phyloP scores from a whole-genome alignment of 257 asterid genomes.

The Solanum dulcamara region DNA sequence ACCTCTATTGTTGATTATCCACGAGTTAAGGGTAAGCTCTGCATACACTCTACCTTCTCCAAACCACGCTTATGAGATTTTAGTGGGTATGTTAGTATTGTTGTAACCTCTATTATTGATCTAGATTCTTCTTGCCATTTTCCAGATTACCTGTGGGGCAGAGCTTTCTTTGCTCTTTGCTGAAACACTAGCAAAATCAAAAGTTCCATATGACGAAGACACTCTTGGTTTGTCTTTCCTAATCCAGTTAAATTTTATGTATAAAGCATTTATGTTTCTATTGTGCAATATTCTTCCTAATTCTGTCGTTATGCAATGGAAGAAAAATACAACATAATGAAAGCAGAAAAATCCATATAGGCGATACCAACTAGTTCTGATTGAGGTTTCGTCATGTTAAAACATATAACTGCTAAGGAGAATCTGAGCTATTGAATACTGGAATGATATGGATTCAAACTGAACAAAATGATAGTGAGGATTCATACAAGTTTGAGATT shows the following conservation, averaged over 20 bases:
- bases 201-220: conserved; percentile 50
- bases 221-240: conserved; percentile 50
- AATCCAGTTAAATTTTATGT: background rate
- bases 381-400: background rate
- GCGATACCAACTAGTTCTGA: background rate
- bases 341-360: background rate
- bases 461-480: background rate
- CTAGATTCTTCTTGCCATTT: background rate
- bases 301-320: background rate
- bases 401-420: background rate
- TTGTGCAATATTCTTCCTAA: background rate
- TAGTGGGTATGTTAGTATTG: background rate
- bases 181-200: conserved; percentile 79
- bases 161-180: conserved; percentile 85
- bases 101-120: background rate
- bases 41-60: background rate
- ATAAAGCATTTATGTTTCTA: background rate
- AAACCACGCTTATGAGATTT: background rate
- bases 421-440: background rate
- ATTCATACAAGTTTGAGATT: background rate
- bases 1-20: background rate
- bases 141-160: conserved; percentile 85
- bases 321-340: background rate
- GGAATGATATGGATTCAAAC: background rate
- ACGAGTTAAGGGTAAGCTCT: background rate